Base-by-base conservation (phyloP, 352 stramenopile genomes). In the Phytophthora pseudosyringae region DNA sequence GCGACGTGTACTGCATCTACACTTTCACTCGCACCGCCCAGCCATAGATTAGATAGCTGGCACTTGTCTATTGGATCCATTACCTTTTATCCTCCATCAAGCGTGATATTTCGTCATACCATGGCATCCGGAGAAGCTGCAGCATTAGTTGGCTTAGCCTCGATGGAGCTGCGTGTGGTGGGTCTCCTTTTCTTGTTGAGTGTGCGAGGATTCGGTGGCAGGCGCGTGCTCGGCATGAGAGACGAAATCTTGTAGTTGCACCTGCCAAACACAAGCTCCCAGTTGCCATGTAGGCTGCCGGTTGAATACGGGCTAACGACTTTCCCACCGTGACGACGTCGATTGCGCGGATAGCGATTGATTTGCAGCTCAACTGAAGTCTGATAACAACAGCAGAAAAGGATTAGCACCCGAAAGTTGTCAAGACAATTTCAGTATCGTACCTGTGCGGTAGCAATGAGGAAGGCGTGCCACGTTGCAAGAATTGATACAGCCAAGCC, bases 1-100 rank as follows among this genome's bases (percentile, higher is more conserved):
- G 79, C 64, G 88, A 95, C 67, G 79, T 87, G 64, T 95, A 95
- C 72, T 93, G 84, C 71, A 80, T 93, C 57, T 95, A 95, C 79
- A 92, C 81, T 7, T 95, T 95, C 55, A 88, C 75, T 38, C 72
- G 69, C 40, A 83, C 64, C 15, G 41, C 32, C 15, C 45, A 74
- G 46, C 55, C 54, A 31, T 71, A 74, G 69, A 64, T 48, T 67
- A 53, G 18, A 46, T 52, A 44, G 28, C 53, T 47, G 46, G 38
- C 38, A 35, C 32, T 18, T 62, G 63, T 64, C 45, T 44, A 70
- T 59, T 59, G 49, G 51, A 73, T 71, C 43, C 36, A 64, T 41
- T 59, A 57, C 40, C 21, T 62, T 62, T 54, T 67, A 40, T 49
- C 44, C 26, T 47, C 52, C 13, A 39, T 45, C 7, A 31, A 15